These are phyloP conservation scores for Lichtheimia ramosa DNA, from an alignment of 371 early-diverging fungal genomes.

Conservation along the genomic window DNA sequence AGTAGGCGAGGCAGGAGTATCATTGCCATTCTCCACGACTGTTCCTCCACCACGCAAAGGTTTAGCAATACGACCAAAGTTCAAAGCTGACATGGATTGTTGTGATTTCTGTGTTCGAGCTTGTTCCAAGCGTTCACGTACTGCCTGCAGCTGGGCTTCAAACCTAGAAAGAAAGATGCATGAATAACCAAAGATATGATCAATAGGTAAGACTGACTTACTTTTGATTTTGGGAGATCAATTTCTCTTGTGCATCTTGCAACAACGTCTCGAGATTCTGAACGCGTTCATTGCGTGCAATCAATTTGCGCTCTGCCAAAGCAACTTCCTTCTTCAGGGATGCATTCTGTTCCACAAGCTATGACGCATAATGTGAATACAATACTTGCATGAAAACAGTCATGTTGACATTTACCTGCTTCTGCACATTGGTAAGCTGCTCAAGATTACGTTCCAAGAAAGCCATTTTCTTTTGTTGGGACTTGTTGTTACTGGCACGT, in stretches of 20 bases:
- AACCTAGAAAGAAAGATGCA: constrained; percentile 42
- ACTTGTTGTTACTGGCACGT: constrained; percentile 76
- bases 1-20: constrained; percentile 18
- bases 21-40: constrained; percentile 24
- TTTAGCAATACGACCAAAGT: constrained; percentile 90
- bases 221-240: constrained; percentile 80
- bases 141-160: constrained; percentile 78
- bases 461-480: constrained; percentile 90
- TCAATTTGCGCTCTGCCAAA: constrained; percentile 86
- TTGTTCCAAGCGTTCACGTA: constrained; percentile 80
- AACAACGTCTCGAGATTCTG: constrained; percentile 79
- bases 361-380: neutral
- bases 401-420: constrained; percentile 55
- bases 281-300: constrained; percentile 90
- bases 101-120: constrained; percentile 66
- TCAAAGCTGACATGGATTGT: constrained; percentile 61
- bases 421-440: constrained; percentile 90
- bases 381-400: neutral
- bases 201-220: constrained; percentile 29
- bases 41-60: constrained; percentile 86
- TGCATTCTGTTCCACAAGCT: constrained; percentile 91
- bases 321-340: constrained; percentile 89
- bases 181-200: too few species aligned
- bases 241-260: constrained; percentile 73
- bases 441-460: constrained; percentile 93